A percentile compares a stretch with the other conserved stretches of the same genome.
These are phyloP conservation scores for Nitzschia inconspicua DNA, from an alignment of 108 stramenopile genomes.

Conservation along the genomic window DNA sequence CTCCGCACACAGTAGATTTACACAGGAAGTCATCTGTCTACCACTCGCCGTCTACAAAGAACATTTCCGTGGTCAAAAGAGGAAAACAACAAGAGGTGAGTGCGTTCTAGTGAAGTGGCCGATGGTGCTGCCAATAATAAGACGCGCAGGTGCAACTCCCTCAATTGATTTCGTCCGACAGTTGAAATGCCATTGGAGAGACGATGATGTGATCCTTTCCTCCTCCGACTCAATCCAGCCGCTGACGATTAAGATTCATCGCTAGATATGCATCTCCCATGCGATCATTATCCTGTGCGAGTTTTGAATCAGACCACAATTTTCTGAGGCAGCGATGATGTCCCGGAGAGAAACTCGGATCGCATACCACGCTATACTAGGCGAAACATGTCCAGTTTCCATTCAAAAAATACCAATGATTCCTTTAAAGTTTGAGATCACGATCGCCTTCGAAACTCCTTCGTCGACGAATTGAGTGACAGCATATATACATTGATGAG, in stretches of 20 bases:
- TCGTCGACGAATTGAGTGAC: conserved; percentile 3
- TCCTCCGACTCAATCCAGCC: no score
- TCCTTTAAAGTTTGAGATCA: conserved; percentile 47
- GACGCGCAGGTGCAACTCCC: no score
- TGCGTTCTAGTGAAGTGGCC: no score
- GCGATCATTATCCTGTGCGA: conserved; percentile 10
- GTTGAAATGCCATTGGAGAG: no score
- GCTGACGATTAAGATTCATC: conserved; percentile 31
- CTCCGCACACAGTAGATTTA: no score
- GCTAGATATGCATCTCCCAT: conserved; percentile 7
- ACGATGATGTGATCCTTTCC: no score
- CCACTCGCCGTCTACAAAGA: no score
- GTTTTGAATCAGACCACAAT: conserved; percentile 46
- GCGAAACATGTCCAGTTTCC: not conserved
- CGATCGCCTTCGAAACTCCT: conserved; percentile 2
- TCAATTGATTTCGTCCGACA: no score
- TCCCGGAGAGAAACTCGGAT: not conserved
- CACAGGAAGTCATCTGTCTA: no score
- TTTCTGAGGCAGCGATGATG: conserved; percentile 28
- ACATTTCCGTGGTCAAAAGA: no score
- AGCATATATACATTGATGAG: conserved; percentile 17
- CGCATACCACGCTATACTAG: not conserved
- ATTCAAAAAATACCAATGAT: not conserved
- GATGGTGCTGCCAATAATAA: no score
- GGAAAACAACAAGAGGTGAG: no score